Percentiles rank a stretch among this genome's conserved stretches.
These are phyloP conservation scores for Isabelozyma pseudorhagii DNA, from an alignment of 805 yeast species.

Conservation along the genomic window DNA sequence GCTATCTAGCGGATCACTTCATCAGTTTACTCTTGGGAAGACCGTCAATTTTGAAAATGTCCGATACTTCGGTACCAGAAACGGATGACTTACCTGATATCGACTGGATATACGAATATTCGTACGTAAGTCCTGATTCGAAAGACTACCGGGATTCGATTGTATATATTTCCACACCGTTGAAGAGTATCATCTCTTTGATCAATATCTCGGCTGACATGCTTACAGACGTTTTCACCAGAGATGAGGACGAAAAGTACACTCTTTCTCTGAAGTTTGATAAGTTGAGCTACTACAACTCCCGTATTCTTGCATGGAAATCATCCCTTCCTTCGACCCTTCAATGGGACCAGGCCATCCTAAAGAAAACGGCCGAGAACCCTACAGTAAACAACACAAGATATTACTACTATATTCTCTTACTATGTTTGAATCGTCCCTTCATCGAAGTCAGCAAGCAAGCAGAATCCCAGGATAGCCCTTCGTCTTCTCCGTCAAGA, in stretches of 20 bases:
- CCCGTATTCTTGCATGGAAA: slow-evolving; percentile 51
- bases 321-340: slow-evolving; percentile 45
- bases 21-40: slow-evolving; percentile 58
- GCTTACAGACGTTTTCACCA: slow-evolving; percentile 43
- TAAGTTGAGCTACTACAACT: slow-evolving; percentile 45
- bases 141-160: slow-evolving; percentile 9
- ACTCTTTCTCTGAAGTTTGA: slow-evolving; percentile 36
- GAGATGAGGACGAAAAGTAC: slow-evolving; percentile 37
- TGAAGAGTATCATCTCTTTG: slow-evolving; percentile 39
- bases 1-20: slow-evolving; percentile 62
- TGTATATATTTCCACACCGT: slow-evolving; percentile 41
- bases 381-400: slow-evolving; percentile 53
- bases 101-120: slow-evolving; percentile 59
- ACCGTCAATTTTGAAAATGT: slow-evolving; percentile 51
- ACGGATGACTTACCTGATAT: slow-evolving; percentile 58
- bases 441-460: slow-evolving; percentile 42
- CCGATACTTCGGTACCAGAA: slow-evolving; percentile 60
- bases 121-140: slow-evolving; percentile 28
- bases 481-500: slow-evolving; percentile 21
- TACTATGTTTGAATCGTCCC: slow-evolving; percentile 59
- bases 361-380: slow-evolving; percentile 44
- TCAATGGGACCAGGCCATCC: slow-evolving; percentile 44
- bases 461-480: slow-evolving; percentile 9
- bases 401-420: slow-evolving; percentile 56
- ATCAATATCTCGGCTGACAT: slow-evolving; percentile 44